Percentiles rank a stretch among this genome's conserved stretches.
Conservation (phyloP, 2,329 filamentous ascomycete genomes). For the Penicillium sp. region DNA sequence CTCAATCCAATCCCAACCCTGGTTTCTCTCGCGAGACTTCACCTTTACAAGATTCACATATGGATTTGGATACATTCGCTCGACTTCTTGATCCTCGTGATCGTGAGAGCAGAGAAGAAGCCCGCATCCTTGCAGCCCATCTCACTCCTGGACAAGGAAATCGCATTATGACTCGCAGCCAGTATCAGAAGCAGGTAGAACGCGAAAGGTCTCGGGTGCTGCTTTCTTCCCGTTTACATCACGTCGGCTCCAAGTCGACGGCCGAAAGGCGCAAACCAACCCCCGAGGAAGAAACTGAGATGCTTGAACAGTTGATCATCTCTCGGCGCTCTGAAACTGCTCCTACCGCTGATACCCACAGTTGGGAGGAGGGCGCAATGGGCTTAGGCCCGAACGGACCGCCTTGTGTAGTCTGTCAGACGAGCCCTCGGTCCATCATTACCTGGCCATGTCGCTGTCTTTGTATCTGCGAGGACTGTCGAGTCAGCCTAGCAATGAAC, state of each 20-base stretch:
- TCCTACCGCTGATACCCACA: constrained; percentile 23
- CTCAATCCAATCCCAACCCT: constrained; percentile 61
- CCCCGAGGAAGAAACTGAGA: constrained; percentile 56
- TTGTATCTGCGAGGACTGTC: constrained; percentile 90
- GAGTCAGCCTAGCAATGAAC: constrained; percentile 90
- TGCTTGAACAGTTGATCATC: constrained; percentile 62
- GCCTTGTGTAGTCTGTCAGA: constrained; percentile 91
- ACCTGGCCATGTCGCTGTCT: constrained; percentile 97
- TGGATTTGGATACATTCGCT: constrained; percentile 70
- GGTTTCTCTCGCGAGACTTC: constrained; percentile 45
- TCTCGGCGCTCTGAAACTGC: constrained; percentile 45
- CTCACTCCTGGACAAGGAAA: constrained; percentile 58
- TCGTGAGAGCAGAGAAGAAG: constrained; percentile 76
- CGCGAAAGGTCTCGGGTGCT: constrained; percentile 70
- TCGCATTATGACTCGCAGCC: constrained; percentile 74
- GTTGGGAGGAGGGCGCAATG: constrained; percentile 70
- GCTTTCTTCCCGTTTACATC: constrained; percentile 45
- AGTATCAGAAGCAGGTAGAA: constrained; percentile 68
- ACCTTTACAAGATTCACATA: constrained; percentile 60
- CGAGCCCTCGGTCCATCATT: constrained; percentile 79
- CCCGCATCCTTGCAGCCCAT: constrained; percentile 77
- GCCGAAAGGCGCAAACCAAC: constrained; percentile 36
- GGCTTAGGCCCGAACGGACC: constrained; percentile 74
- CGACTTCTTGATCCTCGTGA: constrained; percentile 78
- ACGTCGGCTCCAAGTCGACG: constrained; percentile 8